These are phyloP conservation scores for Carex littledalei DNA, from an alignment of 176 grass and related monocot species.

Conservation along the genomic window DNA sequence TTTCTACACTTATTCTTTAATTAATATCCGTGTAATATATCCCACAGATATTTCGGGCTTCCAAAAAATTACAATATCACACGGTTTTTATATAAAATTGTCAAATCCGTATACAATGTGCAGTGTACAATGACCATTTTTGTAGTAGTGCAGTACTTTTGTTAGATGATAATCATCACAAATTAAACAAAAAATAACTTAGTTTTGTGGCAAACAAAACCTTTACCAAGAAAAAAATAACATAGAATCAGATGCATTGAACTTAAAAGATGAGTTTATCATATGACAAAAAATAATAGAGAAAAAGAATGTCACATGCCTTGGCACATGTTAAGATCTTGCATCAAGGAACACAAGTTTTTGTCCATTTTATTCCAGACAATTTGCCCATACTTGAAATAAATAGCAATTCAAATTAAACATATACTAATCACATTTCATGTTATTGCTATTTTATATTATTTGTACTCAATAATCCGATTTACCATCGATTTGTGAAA, in stretches of 20 bases:
- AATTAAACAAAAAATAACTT: not conserved
- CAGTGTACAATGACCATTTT: no score
- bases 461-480: not conserved
- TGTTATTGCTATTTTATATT: not conserved
- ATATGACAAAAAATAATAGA: not conserved
- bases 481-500: not conserved
- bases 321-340: not conserved
- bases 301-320: not conserved
- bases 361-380: slow-evolving; percentile 11
- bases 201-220: not conserved
- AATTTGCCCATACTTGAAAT: not conserved
- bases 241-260: not conserved
- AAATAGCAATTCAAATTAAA: not conserved
- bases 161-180: no score
- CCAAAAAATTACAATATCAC: no score
- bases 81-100: no score
- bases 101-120: no score
- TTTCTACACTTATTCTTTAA: no score
- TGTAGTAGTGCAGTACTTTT: no score
- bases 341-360: not conserved
- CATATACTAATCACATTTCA: not conserved
- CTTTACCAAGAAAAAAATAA: not conserved
- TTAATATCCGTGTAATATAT: no score
- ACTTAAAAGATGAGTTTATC: not conserved
- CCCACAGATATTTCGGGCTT: no score